Evolutionary conservation across 352 stramenopile genomes (phyloP), one percentile per base, ranked within the genome.

Genomic region (Pythium myriotylum): DNA sequence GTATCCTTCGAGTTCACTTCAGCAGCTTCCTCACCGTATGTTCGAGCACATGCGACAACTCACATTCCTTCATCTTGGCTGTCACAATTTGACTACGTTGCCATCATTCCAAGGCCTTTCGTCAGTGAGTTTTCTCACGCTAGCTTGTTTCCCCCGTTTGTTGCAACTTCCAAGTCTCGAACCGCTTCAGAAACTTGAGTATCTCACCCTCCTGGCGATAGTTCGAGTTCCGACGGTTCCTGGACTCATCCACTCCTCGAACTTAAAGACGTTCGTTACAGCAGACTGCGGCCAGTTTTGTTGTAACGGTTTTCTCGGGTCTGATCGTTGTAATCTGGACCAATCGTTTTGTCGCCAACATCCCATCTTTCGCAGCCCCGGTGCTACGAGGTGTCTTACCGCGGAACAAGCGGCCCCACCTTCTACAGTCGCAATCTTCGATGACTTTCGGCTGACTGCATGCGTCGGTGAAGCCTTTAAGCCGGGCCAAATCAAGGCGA

Each of bases 401-500:
- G 4, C 12, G 14, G 2, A 13, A 16, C 24, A 17, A 10, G 24
- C 19, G 5, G 42, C 42, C 3, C 52, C 40, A 1, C 24, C 7
- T 2, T 23, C 42, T 3, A 61, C 54, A 23, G 8, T 19, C 22
- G 24, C 24, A 3, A 17, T 22, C 8, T 61, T 59, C 24, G 51
- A 50, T 20, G n/a, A 42, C 13, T 65, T 57, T 14, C 12, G 23
- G 2, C 41, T 59, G 0, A 27, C 26, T 12, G 22, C 33, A 1
- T 80, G 75, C 56, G 65, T 58, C 4, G 75, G 68, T 0, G 65
- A 59, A 0, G 52, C 20, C 4, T 19, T 47, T 1, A 13, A 4
- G 10, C 49, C 19, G 3, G 49, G 49, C 17, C 29, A 41, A 6
- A 39, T 20, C 32, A 45, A 55, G 13, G 0, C 19, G n/a, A 13